Percentiles rank a stretch among this genome's conserved stretches.
Evolutionary conservation across 1,284 basidiomycete genomes (phyloP).

Genomic region (Coriolopsis trogii): DNA sequence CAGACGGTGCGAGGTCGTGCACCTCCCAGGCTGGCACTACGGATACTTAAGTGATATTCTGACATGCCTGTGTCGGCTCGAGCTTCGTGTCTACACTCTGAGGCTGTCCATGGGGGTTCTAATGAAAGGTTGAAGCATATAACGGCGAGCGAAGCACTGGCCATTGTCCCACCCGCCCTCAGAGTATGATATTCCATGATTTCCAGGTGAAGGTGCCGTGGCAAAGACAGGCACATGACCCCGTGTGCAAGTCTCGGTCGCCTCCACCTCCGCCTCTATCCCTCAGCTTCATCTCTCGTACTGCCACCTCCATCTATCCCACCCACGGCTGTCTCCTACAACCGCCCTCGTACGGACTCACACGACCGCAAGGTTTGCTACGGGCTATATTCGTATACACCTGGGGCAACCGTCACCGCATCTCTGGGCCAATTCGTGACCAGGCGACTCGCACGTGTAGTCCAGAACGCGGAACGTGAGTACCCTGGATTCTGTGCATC

Average conservation of each 20-base stretch:
- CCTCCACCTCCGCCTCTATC: slow-evolving; percentile 1
- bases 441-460: slow-evolving; percentile 20
- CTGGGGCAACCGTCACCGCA: slow-evolving; percentile 1
- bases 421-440: slow-evolving; percentile 1
- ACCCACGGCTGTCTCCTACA: neutral
- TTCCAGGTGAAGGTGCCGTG: neutral
- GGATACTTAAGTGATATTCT: too few species aligned
- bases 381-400: slow-evolving; percentile 2
- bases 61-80: too few species aligned
- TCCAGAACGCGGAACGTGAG: slow-evolving; percentile 17
- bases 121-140: neutral
- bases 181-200: neutral
- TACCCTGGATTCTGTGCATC: slow-evolving; percentile 3
- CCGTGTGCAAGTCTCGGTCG: neutral
- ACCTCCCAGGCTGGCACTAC: too few species aligned
- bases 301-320: neutral
- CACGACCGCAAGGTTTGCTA: slow-evolving; percentile 3
- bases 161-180: neutral
- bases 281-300: neutral
- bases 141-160: neutral
- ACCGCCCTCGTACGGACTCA: neutral
- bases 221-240: slow-evolving; percentile 8
- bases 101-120: too few species aligned
- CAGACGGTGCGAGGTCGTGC: too few species aligned
- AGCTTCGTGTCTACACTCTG: too few species aligned